Evolutionary conservation across 2,329 filamentous ascomycete genomes (phyloP), one percentile per base, ranked within the genome.

Genomic region (Aulographum hederae): DNA sequence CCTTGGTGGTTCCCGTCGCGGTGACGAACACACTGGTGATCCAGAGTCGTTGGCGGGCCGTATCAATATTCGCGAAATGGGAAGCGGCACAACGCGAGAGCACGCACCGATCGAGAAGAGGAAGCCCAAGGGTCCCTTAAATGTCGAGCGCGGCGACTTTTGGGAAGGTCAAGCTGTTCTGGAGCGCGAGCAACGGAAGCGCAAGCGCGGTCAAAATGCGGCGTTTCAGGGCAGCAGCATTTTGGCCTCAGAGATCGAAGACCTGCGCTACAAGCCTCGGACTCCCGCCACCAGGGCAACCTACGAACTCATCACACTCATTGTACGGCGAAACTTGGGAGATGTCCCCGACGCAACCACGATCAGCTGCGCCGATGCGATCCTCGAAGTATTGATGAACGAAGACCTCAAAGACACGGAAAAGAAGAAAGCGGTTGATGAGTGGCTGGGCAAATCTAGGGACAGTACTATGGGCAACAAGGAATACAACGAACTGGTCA

Each of bases 401-500:
- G 85, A 94, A 39, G 78, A 85, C 39, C 63, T 94, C 60, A 95
- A 95, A 53, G 89, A 98, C 50, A 80, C 92, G 37, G 89, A 98
- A 52, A 94, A 91, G 63, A 98, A 98, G 63, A 93, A 85, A 57
- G 84, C 94, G 51, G 73, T 95, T 27, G 89, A 98, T 45, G 89
- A 95, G 41, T 73, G 95, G 37, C 56, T 98, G 26, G 89, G 86
- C n/a, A n/a, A n/a, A n/a, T n/a, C n/a, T n/a, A n/a, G n/a, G n/a
- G n/a, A n/a, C n/a, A 68, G 68, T 21, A 73, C 73, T 1, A 69
- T 94, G 61, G 75, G 67, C 30, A 70, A 81, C 1, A 92, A 94
- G 50, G 77, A 93, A 51, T 98, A 95, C 60, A 95, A 95, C 49
- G 86, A 95, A 57, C 60, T 98, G 41, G 75, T 95, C 34, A 98